Conservation (phyloP, 2,329 filamentous ascomycete species). For the Ceratocystis variospora region DNA sequence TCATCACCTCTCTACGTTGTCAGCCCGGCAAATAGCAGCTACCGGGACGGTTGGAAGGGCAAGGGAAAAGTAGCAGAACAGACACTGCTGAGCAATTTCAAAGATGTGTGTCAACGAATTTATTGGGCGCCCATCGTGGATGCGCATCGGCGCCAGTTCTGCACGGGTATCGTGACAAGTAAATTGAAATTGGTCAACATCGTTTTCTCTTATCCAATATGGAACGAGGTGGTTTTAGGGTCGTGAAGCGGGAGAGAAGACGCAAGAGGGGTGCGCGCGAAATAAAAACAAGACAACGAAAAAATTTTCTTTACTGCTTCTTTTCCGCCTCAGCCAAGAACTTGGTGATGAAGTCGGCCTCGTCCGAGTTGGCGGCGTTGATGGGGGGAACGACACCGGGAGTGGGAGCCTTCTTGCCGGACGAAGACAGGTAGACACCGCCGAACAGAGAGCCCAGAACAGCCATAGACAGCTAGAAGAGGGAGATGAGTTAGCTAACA, state of each 20-base stretch:
- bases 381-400: constrained; percentile 41
- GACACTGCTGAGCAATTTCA: background rate
- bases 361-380: constrained; percentile 48
- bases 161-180: background rate
- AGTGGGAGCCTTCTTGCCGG: constrained; percentile 32
- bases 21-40: background rate
- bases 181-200: constrained; percentile 2
- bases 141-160: background rate
- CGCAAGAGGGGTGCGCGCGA: background rate
- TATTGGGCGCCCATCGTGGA: background rate
- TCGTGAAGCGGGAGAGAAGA: background rate
- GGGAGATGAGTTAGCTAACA: constrained; percentile 19
- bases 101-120: background rate
- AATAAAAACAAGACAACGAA: background rate
- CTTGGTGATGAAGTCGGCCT: constrained; percentile 50
- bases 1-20: background rate
- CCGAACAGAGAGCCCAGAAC: constrained; percentile 39
- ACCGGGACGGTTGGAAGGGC: background rate
- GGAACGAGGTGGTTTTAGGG: background rate
- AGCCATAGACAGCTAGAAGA: constrained; percentile 38
- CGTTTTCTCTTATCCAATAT: background rate
- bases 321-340: constrained; percentile 28
- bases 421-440: constrained; percentile 33
- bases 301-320: constrained; percentile 14
- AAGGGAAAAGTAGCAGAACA: background rate